These are phyloP conservation scores for Chiua virens DNA, from an alignment of 768 basidiomycete species.

Conservation along the genomic window DNA sequence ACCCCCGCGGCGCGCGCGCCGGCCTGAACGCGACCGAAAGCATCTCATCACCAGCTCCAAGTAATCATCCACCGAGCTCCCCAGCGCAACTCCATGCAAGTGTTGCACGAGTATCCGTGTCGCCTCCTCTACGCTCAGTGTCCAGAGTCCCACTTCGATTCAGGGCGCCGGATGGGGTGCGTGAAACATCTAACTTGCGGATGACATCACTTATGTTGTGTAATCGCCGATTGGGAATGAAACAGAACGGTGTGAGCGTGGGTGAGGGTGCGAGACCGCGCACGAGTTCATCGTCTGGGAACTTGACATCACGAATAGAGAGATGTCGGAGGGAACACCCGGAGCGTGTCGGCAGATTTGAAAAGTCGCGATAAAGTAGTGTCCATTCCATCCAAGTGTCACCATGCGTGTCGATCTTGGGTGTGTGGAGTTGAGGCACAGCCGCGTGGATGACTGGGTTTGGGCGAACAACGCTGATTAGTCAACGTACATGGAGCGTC, in stretches of 20 bases:
- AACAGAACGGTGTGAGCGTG: slow-evolving; percentile 8
- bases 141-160: neutral
- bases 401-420: slow-evolving; percentile 15
- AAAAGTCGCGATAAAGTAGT: slow-evolving; percentile 8
- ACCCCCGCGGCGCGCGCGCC: slow-evolving; percentile 1
- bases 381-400: neutral
- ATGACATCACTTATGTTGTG: slow-evolving; percentile 13
- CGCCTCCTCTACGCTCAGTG: neutral
- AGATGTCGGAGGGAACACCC: slow-evolving; percentile 11
- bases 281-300: slow-evolving; percentile 19
- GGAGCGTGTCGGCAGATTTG: slow-evolving; percentile 17
- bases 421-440: slow-evolving; percentile 18
- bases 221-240: slow-evolving; percentile 18
- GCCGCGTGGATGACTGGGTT: slow-evolving; percentile 3
- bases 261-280: slow-evolving; percentile 17
- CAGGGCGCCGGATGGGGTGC: no score
- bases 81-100: slow-evolving; percentile 16
- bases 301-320: slow-evolving; percentile 12
- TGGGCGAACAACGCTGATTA: neutral
- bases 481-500: slow-evolving; percentile 18
- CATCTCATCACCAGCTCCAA: slow-evolving; percentile 10
- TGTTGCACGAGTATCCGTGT: neutral
- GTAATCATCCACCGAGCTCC: slow-evolving; percentile 10
- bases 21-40: slow-evolving; percentile 8
- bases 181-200: slow-evolving; percentile 3